Base-by-base conservation (phyloP, 495 filamentous ascomycete species). In the Neurospora africana region DNA sequence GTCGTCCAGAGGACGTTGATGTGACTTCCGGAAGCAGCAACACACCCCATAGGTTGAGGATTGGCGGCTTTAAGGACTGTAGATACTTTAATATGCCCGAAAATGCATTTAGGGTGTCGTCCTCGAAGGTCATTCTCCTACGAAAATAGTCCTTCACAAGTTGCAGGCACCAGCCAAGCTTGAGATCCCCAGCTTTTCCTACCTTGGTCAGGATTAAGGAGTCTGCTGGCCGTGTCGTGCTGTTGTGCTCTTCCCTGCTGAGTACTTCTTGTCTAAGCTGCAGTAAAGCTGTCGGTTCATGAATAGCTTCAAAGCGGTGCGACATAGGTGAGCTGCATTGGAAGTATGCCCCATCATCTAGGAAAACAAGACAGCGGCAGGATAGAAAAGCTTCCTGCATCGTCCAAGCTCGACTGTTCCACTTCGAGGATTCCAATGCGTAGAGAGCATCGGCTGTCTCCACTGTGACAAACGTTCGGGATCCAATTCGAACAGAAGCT, bases 301-400 rank as follows among this genome's bases (percentile, higher is more conserved):
- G 10, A 1, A 53, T 0, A 0, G 44, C 3, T 0, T 53, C 44
- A 2, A 53, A 21, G 1, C 44, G 44, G 44, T 23, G 9, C n/a
- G 44, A 53, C 0, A 10, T 13, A 4, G n/a, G 10, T 13, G 44
- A 23, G 44, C 4, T 53, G 70, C 81, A 84, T 47, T 83, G 77
- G 69, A 79, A 85, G 70, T 81, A 83, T 40, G 78, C 72, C 43
- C 80, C 76, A 0, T 77, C 23, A 1, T 78, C 75, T 0, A 75
- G 76, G 67, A 74, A 72, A 5, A 70, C 69, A 2, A 70, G 37
- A 4, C 13, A 23, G 7, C 69, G 69, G 40, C 69, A 38, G 5
- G 69, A 70, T 1, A 70, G 35, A n/a, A 47, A 19, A 5, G 17
- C 30, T 36, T 70, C 69, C 0, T 70, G 69, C 21, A 70, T 30